Evolutionary conservation across 106 monocot species (phyloP), one percentile per base, ranked within the genome.

Genomic region (Apostasia shenzhenica): DNA sequence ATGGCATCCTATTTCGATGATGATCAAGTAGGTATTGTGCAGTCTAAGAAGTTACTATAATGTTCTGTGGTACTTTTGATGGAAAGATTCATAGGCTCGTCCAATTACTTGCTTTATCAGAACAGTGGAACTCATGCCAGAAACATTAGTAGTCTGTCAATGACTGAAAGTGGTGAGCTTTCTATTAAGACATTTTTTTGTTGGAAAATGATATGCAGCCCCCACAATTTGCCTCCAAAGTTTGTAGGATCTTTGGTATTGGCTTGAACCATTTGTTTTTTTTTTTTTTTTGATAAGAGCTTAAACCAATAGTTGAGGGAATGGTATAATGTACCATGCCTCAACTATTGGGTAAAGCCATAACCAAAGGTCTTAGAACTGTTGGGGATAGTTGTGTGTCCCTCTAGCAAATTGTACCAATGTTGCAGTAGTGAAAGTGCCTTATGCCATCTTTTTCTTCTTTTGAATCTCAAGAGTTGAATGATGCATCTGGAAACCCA

Each of bases 401-500:
- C 8, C 6, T 50, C 6, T 50, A 50, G 50, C 50, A 50, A 8
- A 4, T 50, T 50, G 50, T 8, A 50, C 8, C 8, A 8, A 8
- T 8, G 0, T 47, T 14, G 1, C 2, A 65, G 14, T 26, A 48
- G 48, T 65, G 2, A 48, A 2, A 7, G 47, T 9, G 4, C 56
- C n/a, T 13, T n/a, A 56, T 4, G 4, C 4, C 13, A 14, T 56
- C 14, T 56, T 12, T 12, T 37, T 49, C 12, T 53, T 68, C 14
- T 8, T 72, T 53, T 41, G 61, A 41, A 26, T 65, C 79, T 80
- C 61, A 78, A 94, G 91, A 94, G 69, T 44, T 75, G 66, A 76
- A 83, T 81, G 63, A 69, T 63, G 92, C 82, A 71, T 78, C 71
- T 61, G 83, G 94, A 51, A 91, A 95, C 67, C 88, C 91, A 55